Conservation (phyloP, 139 green algal species). For the Chlorella sp. region DNA sequence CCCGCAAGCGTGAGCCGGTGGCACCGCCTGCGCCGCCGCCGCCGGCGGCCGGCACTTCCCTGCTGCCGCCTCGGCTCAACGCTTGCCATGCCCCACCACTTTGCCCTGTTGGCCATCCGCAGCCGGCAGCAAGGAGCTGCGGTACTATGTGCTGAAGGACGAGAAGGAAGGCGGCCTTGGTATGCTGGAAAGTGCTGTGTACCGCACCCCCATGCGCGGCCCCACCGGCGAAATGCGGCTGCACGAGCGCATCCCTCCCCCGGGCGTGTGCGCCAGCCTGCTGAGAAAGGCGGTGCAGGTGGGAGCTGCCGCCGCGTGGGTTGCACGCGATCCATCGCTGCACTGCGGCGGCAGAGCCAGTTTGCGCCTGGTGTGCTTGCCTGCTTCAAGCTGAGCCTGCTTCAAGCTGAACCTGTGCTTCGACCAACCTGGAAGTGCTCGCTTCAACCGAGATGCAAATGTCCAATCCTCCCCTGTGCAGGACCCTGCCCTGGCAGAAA, state of each 20-base stretch:
- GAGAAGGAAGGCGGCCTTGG: background rate
- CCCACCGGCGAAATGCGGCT: background rate
- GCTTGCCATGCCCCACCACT: no score
- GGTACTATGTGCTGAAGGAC: conserved; percentile 35
- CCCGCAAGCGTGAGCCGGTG: background rate
- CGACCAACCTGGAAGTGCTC: no score
- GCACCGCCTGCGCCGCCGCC: background rate
- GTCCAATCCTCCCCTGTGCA: background rate
- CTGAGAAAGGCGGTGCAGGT: conserved; percentile 10
- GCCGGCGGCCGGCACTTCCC: background rate
- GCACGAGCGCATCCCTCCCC: conserved; percentile 15
- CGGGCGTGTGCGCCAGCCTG: conserved; percentile 35
- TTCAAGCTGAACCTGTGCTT: no score
- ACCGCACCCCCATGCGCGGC: background rate
- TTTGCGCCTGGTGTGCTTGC: no score
- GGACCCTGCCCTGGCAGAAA: background rate
- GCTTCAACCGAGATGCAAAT: no score
- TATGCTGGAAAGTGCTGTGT: conserved; percentile 15
- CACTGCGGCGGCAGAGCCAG: no score
- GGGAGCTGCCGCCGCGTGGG: background rate
- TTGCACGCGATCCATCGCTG: no score
- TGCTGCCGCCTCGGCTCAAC: background rate
- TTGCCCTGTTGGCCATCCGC: no score
- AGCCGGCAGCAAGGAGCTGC: background rate
- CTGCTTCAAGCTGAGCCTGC: no score